These are phyloP conservation scores for Graphiopsis chlorocephala DNA, from an alignment of 2,329 filamentous ascomycete genomes.

Conservation along the genomic window DNA sequence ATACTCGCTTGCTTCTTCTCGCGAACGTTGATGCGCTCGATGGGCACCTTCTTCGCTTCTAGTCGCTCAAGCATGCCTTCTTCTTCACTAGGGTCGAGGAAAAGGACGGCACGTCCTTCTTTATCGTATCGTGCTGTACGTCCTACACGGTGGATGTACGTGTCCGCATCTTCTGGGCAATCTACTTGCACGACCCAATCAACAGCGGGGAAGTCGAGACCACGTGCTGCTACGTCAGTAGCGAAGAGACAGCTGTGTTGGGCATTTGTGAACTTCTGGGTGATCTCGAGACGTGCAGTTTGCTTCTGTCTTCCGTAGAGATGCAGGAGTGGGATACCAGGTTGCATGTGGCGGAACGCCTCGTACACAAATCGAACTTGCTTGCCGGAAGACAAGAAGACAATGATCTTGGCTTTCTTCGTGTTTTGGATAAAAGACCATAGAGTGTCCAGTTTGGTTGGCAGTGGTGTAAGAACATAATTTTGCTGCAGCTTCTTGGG, in stretches of 20 bases:
- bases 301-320: slow-evolving; percentile 94
- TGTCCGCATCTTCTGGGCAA: slow-evolving; percentile 93
- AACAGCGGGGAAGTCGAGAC: slow-evolving; percentile 91
- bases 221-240: slow-evolving; percentile 90
- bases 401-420: slow-evolving; percentile 89
- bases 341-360: slow-evolving; percentile 85
- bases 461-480: slow-evolving; percentile 80
- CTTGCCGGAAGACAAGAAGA: slow-evolving; percentile 93
- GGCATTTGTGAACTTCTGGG: slow-evolving; percentile 73
- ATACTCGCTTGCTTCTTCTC: slow-evolving; percentile 88
- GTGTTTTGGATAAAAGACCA: slow-evolving; percentile 91
- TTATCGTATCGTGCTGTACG: slow-evolving; percentile 91
- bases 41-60: slow-evolving; percentile 83
- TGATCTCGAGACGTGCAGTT: slow-evolving; percentile 81
- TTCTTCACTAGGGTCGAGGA: slow-evolving; percentile 90
- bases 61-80: slow-evolving; percentile 83
- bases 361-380: slow-evolving; percentile 97
- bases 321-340: slow-evolving; percentile 88
- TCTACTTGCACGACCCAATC: slow-evolving; percentile 99
- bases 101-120: slow-evolving; percentile 81
- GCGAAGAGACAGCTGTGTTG: slow-evolving; percentile 88
- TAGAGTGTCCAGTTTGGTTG: slow-evolving; percentile 86
- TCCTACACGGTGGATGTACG: slow-evolving; percentile 94
- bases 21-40: slow-evolving; percentile 81
- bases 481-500: slow-evolving; percentile 84